phyloP scores from a whole-genome alignment of 2,329 filamentous ascomycete species.

The Clarireedia hainanense region DNA sequence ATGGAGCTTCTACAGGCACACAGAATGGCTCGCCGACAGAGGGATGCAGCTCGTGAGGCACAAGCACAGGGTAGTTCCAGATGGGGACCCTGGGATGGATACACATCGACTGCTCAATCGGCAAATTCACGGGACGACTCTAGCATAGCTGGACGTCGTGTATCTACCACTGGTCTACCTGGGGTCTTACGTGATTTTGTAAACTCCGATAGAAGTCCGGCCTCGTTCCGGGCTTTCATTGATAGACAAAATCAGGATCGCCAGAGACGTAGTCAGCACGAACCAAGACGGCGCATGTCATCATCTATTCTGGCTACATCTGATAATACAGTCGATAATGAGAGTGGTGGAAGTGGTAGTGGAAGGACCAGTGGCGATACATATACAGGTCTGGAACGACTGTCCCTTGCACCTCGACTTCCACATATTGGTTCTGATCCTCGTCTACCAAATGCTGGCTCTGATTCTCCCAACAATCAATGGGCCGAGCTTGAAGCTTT shows the following conservation, averaged over 20 bases:
- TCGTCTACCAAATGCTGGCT: constrained; percentile 23
- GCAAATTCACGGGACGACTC: constrained; percentile 7
- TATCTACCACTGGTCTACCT: constrained; percentile 21
- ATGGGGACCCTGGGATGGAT: constrained; percentile 14
- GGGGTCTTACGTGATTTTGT: constrained; percentile 27
- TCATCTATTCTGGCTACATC: constrained; percentile 22
- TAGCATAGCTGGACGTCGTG: constrained; percentile 15
- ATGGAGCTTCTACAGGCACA: constrained; percentile 49
- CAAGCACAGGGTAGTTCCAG: constrained; percentile 14
- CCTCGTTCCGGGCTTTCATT: constrained; percentile 28
- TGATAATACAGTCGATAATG: constrained; percentile 18
- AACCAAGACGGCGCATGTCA: constrained; percentile 22
- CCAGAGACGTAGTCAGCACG: constrained; percentile 22
- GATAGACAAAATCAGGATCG: constrained; percentile 30
- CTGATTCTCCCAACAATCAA: constrained; percentile 24
- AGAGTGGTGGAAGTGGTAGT: constrained; percentile 1
- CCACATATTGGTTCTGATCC: constrained; percentile 24
- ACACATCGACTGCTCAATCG: constrained; percentile 8
- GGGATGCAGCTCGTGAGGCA: constrained; percentile 25
- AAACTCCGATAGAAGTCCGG: constrained; percentile 23
- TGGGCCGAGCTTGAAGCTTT: constrained; percentile 39
- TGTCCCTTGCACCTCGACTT: constrained; percentile 20
- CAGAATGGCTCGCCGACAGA: constrained; percentile 42
- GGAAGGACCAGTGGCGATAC: constrained; percentile 18
- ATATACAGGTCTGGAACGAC: constrained; percentile 21